Base-by-base conservation (phyloP, 306 rosid species). In the Bauhinia variegata region DNA sequence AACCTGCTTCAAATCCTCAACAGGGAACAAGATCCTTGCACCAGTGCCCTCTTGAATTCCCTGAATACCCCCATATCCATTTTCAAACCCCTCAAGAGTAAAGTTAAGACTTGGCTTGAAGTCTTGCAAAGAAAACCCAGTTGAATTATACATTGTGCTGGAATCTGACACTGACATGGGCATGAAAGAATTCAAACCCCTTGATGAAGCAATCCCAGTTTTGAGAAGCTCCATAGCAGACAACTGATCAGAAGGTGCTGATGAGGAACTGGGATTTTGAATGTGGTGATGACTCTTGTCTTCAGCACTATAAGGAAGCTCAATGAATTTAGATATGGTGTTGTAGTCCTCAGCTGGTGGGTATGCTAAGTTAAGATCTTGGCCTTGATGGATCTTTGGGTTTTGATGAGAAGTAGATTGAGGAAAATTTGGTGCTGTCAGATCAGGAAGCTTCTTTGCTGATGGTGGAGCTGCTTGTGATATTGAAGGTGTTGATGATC, bases 11-110 rank as follows among this genome's bases (percentile, higher is more conserved):
- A 86, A 66, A 44, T 92, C 91, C 57, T 84, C 84, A 6, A 64
- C 73, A 9, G 98, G 97, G 76, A 93, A 93, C 91, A 93, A 65
- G 11, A 86, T 86, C 87, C 93, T 87, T 43, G 89, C 97, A 76
- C 83, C 72, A 61, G 38, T 71, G 7, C 36, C 59, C 16, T 82
- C 81, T 66, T 91, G 89, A 66, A 82, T 79, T 36, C 87, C 93
- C 8, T 84, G 86, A 4, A 81, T 74, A 63, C 75, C 67, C 15
- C 83, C 88, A 67, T 70, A 84, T 0, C 96, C 89, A 74, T 78
- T 80, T 38, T 87, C 88, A 67, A 82, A 86, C 58, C 95, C 97
- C 17, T 86, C 96, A 0, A 88, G 78, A 6, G 83, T 86, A 58
- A 93, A 93, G 57, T 77, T 78, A 7, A 93, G 82, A 0, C 82